Evolutionary conservation across 129 eudicot species (phyloP).

Genomic region (Silybum marianum): DNA sequence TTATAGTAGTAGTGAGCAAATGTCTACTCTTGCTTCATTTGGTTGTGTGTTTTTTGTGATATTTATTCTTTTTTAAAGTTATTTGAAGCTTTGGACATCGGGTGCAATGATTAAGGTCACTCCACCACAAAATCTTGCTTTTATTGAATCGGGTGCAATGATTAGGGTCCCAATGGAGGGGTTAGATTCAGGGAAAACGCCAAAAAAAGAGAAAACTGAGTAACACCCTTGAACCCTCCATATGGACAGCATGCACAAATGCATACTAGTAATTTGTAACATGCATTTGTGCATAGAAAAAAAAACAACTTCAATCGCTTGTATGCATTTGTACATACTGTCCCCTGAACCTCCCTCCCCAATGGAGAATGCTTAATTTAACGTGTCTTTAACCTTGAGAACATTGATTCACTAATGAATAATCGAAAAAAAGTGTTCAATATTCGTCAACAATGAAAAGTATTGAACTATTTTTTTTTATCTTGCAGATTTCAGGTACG

Average conservation of each 20-base stretch:
- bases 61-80: neutral
- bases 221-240: too few relatives aligned
- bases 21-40: neutral
- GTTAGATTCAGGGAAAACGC: too few relatives aligned
- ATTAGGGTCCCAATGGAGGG: neutral
- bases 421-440: neutral
- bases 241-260: too few relatives aligned
- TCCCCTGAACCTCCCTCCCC: too few relatives aligned
- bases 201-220: too few relatives aligned
- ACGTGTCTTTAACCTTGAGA: neutral
- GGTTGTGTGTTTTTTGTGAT: neutral
- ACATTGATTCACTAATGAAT: neutral
- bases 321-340: too few relatives aligned
- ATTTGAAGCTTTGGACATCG: neutral
- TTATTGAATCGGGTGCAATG: neutral
- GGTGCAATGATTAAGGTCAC: neutral
- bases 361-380: neutral
- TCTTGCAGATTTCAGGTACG: constrained; percentile 77
- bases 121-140: neutral
- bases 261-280: too few relatives aligned
- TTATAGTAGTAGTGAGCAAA: neutral
- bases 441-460: neutral
- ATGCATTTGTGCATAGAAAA: too few relatives aligned
- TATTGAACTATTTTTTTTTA: neutral
- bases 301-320: too few relatives aligned